Percentiles rank a stretch among this genome's conserved stretches.
Evolutionary conservation across 139 green algal species (phyloP).

Genomic region (Raphidocelis subcapitata): DNA sequence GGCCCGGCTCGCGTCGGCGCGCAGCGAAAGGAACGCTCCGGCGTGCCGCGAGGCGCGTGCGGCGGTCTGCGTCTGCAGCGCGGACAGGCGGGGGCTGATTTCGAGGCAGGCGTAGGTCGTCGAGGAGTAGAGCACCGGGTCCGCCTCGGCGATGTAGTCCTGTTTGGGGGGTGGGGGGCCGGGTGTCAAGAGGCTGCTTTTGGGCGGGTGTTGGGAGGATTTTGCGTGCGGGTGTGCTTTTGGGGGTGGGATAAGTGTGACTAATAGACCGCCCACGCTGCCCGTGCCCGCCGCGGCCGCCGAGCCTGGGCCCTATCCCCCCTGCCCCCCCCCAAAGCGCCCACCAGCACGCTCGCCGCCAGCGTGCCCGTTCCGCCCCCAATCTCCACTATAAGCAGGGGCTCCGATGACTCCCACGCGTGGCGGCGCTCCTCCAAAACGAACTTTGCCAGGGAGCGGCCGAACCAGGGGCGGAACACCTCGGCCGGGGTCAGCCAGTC

Average conservation of each 20-base stretch:
- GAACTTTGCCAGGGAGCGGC: slow-evolving; percentile 49
- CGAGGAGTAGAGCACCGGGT: slow-evolving; percentile 50
- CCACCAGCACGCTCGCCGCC: slow-evolving; percentile 70
- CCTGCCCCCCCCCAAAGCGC: slow-evolving; percentile 4
- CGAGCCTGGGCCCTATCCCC: no score
- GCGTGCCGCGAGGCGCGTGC: slow-evolving; percentile 36
- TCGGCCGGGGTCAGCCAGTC: slow-evolving; percentile 81
- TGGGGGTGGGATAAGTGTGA: no score
- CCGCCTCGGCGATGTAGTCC: slow-evolving; percentile 60
- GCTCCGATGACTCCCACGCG: not conserved
- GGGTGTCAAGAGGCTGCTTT: no score
- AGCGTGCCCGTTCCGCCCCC: slow-evolving; percentile 82
- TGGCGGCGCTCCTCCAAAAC: slow-evolving; percentile 17
- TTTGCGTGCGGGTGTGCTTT: no score
- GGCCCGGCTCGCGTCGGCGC: slow-evolving; percentile 38
- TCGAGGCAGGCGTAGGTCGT: slow-evolving; percentile 72
- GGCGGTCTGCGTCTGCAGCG: slow-evolving; percentile 51
- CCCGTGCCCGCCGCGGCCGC: no score
- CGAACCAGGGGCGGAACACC: slow-evolving; percentile 81
- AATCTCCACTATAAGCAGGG: slow-evolving; percentile 76
- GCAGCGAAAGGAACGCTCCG: slow-evolving; percentile 29
- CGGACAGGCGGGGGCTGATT: slow-evolving; percentile 61
- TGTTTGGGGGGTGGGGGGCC: slow-evolving; percentile 20
- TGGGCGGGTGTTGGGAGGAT: not conserved
- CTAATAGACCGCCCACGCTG: no score